Base-by-base conservation (phyloP, 148 eudicot species). In the Hydrangea macrophylla region DNA sequence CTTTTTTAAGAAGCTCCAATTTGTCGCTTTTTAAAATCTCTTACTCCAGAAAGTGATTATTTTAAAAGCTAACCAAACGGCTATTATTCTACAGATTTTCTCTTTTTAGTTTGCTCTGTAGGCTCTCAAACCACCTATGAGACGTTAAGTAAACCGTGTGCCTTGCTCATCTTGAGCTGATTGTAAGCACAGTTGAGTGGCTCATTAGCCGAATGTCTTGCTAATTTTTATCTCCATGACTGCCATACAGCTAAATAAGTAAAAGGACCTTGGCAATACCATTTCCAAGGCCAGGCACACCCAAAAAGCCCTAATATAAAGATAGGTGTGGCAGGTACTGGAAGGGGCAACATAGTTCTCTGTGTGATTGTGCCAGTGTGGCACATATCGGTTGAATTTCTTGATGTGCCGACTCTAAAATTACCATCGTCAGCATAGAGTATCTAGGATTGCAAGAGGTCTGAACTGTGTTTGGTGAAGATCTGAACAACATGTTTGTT, bases 401-500 rank as follows among this genome's bases (percentile, higher is more conserved):
- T 31, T 32, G 23, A n/a, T 9, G 18, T 15, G 1, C 26, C 3
- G 25, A 33, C 48, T 9, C 42, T 59, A 10, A 2, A 13, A 36
- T 17, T 0, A 9, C 25, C 64, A 36, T 23, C 45, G 33, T 25
- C 22, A 32, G 28, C 42, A 9, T 60, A 35, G 4, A 35, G 40
- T 17, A 60, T 60, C 44, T 11, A n/a, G 9, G 50, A 17, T 60
- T 60, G 23, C 1, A 15, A 6, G 13, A 37, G 13, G 28, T 28
- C 50, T 36, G 50, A 37, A 61, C 24, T 22, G 65, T 36, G 65
- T 11, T 36, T 61, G 37, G 27, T 37, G 65, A 42, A 13, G 50
- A 15, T 42, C 50, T 42, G 39, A 8, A 4, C 39, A 35, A 35
- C 39, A 3, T 35, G 2, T 42, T 42, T 42, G 11, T 42, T 42